These are phyloP conservation scores for Tetraselmis striata DNA, from an alignment of 139 green algal species.

Conservation along the genomic window DNA sequence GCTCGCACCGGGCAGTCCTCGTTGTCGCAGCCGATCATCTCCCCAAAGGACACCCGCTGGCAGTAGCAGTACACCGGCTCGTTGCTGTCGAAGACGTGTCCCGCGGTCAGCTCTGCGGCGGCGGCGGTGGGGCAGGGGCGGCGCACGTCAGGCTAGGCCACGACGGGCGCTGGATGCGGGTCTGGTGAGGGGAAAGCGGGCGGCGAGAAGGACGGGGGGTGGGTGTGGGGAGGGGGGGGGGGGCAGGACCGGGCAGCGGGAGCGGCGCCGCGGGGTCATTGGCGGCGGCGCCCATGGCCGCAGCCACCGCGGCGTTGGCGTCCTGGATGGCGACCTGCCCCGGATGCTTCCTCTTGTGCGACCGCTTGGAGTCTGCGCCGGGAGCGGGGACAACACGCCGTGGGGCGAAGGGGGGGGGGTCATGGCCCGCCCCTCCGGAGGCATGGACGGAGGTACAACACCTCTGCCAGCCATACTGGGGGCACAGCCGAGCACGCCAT, in stretches of 20 bases:
- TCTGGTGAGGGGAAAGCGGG: no score
- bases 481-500: no score
- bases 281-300: not conserved
- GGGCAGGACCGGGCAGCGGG: not conserved
- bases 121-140: no score
- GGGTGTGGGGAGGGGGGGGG: not conserved
- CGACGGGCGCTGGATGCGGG: no score
- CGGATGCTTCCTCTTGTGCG: not conserved
- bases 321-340: not conserved
- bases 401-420: no score
- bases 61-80: conserved; percentile 11
- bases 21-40: conserved; percentile 12
- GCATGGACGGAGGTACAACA: no score
- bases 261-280: not conserved
- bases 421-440: no score
- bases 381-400: no score
- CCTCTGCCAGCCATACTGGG: no score
- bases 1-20: conserved; percentile 3
- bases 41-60: conserved; percentile 4
- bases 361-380: not conserved
- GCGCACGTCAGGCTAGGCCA: no score
- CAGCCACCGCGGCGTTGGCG: not conserved
- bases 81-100: not conserved
- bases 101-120: not conserved
- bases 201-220: no score